Evolutionary conservation across 2,329 filamentous ascomycete genomes (phyloP), one percentile per base, ranked within the genome.

Genomic region (Fusarium abutilonis): DNA sequence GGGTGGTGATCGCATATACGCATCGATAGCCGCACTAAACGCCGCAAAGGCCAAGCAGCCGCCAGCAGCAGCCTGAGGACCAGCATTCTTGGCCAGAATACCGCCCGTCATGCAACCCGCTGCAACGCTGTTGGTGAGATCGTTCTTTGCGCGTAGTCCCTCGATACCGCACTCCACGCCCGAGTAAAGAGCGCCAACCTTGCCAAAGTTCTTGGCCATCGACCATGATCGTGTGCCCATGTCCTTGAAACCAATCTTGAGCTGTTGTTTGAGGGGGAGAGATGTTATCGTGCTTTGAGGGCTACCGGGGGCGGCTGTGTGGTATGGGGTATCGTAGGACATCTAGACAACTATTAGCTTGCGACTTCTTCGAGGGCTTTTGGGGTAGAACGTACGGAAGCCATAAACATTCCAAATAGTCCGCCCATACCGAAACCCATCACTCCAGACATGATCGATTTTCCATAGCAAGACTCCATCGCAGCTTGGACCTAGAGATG

Each of bases 141-240:
- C 95, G 78, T 98, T 97, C 82, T 96, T 97, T 19, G 93, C 95
- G 28, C 95, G 86, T 70, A 91, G 84, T 0, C 93, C 93, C 77
- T 99, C 95, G 72, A 99, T 93, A 64, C 91, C 93, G 80, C 95
- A 99, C 79, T 99, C 95, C 49, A 95, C 96, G 36, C 94, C 94
- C 14, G 88, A 86, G 80, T 96, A 99, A 17, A 98, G 84, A 3
- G 92, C 90, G 70, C 95, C 95, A 45, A 99, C 92, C 69, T 93
- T 90, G 62, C 92, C 94, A 74, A 99, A 99, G 81, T 96, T 98
- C 80, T 93, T 95, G 51, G 93, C 95, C 43, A 89, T 92, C 62
- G 88, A 89, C 77, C 84, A 91, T 5, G 92, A 94, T 11, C 92
- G 87, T 63, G 83, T 78, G 66, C 95, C 95, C 93, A 99, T 98